Percentiles rank a stretch among this genome's conserved stretches.
Evolutionary conservation across 176 grass and related monocot genomes (phyloP).

Genomic region (Thalia dealbata): DNA sequence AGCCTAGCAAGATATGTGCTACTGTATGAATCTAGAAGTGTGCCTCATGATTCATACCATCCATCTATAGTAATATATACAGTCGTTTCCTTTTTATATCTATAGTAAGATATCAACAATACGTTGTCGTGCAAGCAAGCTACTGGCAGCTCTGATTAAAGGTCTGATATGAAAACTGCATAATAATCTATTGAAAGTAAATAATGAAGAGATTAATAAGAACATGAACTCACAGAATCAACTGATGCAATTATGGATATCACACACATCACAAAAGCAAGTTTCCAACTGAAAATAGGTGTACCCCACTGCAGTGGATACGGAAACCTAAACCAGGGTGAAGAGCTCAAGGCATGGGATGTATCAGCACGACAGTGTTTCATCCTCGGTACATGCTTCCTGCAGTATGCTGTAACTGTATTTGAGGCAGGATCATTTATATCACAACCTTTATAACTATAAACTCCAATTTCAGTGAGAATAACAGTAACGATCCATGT

Average conservation of each 20-base stretch:
- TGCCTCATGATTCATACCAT: too few species aligned
- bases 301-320: conserved; percentile 96
- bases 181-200: not conserved
- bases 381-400: conserved; percentile 75
- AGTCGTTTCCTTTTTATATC: too few species aligned
- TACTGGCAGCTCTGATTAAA: too few species aligned
- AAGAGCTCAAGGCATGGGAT: conserved; percentile 67
- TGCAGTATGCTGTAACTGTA: conserved; percentile 71
- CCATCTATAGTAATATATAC: too few species aligned
- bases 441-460: conserved; percentile 83
- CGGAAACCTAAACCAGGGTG: conserved; percentile 93
- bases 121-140: too few species aligned
- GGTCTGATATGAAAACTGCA: too few species aligned
- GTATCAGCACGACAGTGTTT: conserved; percentile 78
- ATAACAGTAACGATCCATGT: conserved; percentile 85
- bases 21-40: too few species aligned
- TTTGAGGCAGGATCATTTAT: conserved; percentile 78
- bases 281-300: conserved; percentile 89
- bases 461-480: conserved; percentile 72
- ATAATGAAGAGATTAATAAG: conserved; percentile 12
- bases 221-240: conserved; percentile 73
- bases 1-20: too few species aligned
- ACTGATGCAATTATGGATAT: conserved; percentile 78
- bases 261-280: conserved; percentile 85
- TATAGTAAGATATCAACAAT: too few species aligned